phyloP scores from a whole-genome alignment of 306 rosid genomes.

The Begonia fuchsioides region DNA sequence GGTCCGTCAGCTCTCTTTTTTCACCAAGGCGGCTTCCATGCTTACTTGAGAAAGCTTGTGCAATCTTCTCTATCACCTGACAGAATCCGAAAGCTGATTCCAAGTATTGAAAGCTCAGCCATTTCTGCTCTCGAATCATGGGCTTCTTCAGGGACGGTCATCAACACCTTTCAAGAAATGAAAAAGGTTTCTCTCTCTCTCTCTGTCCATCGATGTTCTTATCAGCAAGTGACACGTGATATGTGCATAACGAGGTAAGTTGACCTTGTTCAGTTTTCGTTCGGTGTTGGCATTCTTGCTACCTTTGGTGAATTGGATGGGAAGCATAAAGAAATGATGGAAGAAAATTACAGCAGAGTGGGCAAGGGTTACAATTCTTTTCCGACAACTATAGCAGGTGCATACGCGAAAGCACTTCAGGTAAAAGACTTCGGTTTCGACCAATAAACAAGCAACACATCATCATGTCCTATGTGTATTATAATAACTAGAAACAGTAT shows the following conservation, averaged over 20 bases:
- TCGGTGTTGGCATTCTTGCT: constrained; percentile 12
- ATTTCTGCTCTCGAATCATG: constrained; percentile 10
- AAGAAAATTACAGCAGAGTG: constrained; percentile 8
- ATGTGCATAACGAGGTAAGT: background rate
- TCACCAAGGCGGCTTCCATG: constrained; percentile 15
- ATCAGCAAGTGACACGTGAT: too few species aligned
- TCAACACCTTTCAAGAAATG: constrained; percentile 9
- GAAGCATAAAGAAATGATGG: constrained; percentile 6
- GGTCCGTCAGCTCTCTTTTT: constrained; percentile 19
- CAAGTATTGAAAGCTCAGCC: constrained; percentile 10
- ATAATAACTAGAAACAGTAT: background rate
- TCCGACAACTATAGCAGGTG: constrained; percentile 9
- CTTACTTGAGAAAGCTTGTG: constrained; percentile 10
- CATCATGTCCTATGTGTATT: background rate
- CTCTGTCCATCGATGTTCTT: background rate
- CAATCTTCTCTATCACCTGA: constrained; percentile 10
- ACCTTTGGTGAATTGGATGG: constrained; percentile 10
- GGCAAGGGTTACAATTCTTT: constrained; percentile 19
- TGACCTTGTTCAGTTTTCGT: constrained; percentile 4
- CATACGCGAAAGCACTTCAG: constrained; percentile 10
- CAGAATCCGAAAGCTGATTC: constrained; percentile 6
- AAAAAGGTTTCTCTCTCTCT: constrained; percentile 7
- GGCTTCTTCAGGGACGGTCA: constrained; percentile 4
- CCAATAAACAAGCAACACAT: background rate
- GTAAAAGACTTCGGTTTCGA: constrained; percentile 3